Base-by-base conservation (phyloP, 179 eudicot genomes). In the Nepenthes alata region DNA sequence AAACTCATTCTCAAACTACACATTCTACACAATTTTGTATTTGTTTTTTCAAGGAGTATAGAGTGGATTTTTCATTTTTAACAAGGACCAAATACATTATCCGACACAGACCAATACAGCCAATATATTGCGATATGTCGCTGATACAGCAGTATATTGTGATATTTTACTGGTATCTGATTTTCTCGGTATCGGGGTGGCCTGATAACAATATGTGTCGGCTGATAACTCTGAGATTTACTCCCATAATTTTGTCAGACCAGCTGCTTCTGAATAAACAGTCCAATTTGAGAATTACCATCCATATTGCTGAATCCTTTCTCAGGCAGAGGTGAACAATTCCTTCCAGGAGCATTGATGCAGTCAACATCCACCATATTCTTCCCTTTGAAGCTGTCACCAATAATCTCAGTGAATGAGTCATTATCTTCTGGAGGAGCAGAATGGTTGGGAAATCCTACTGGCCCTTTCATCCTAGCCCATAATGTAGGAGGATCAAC, bases 381-480 rank as follows among this genome's bases (percentile, higher is more conserved):
- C 67, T 89, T 83, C 54, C 81, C 95, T 72, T 76, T 85, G 54
- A 53, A 66, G 49, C 60, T 64, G 57, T 70, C 72, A 59, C 34
- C 49, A 61, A 16, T 70, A 7, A 64, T 48, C 35, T 66, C 78
- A 61, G 53, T 39, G 60, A 72, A 60, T 58, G 55, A 65, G 51
- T 71, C 60, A 59, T 14, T 37, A 53, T 63, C 83, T 38, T 78
- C 77, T 11, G 47, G 39, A 3, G 67, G 91, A 3, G 67, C 35
- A 72, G 75, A 53, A 72, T 2, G 60, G 60, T 70, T 75, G 49
- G 63, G 57, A 54, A 71, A 48, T 14, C 78, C 95, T 39, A 25
- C 50, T 47, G 80, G 75, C 45, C 91, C 95, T 77, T 86, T 93
- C 93, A 93, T 83, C 78, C 67, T 86, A 63, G 81, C 67, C 98